These are phyloP conservation scores for Fraxinus americana DNA, from an alignment of 257 asterid genomes.

Conservation along the genomic window DNA sequence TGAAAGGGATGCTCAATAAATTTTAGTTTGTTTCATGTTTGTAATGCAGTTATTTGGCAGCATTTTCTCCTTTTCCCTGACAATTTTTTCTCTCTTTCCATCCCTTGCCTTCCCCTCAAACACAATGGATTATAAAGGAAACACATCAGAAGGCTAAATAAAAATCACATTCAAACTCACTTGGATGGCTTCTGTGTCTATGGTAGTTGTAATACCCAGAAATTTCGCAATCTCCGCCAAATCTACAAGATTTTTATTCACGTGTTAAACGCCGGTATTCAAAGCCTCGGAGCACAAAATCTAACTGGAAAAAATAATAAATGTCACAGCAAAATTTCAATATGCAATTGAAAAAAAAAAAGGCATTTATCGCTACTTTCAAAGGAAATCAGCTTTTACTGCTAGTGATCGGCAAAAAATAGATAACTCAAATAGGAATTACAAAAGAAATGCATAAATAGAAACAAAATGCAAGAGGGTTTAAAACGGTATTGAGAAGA, in stretches of 20 bases:
- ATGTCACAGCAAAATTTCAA: neutral
- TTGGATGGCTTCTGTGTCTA: slow-evolving; percentile 92
- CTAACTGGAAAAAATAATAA: neutral
- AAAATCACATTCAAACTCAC: slow-evolving; percentile 48
- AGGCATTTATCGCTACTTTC: neutral
- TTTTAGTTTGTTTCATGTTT: neutral
- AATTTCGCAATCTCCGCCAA: slow-evolving; percentile 97
- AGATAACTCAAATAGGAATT: slow-evolving; percentile 1
- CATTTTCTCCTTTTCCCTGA: neutral
- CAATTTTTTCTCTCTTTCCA: neutral
- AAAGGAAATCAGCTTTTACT: neutral
- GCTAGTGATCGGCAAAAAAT: neutral
- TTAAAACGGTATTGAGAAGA: slow-evolving; percentile 11
- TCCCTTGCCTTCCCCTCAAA: neutral
- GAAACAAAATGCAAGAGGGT: neutral
- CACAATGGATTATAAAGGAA: neutral
- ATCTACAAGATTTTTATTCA: slow-evolving; percentile 52
- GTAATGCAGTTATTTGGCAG: neutral
- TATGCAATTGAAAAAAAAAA: neutral
- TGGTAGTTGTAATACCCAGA: slow-evolving; percentile 83
- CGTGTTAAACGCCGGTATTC: neutral
- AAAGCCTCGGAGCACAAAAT: neutral
- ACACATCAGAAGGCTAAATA: neutral
- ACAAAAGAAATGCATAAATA: neutral
- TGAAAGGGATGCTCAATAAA: too few relatives aligned